Conservation (phyloP, 495 filamentous ascomycete genomes). For the Hypoxylon lenormandii region DNA sequence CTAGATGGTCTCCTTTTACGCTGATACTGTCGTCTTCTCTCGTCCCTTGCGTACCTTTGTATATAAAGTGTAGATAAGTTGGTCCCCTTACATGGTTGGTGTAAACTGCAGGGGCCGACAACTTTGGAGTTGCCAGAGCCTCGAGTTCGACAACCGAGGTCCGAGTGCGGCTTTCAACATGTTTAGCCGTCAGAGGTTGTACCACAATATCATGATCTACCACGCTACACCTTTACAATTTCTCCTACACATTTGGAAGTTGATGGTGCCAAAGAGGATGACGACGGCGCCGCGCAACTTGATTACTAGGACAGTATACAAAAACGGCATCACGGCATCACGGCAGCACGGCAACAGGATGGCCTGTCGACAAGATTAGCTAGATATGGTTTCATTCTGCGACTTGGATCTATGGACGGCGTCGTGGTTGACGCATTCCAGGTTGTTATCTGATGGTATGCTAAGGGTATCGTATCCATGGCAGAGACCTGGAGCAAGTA, state of each 20-base stretch:
- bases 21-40: too few species aligned
- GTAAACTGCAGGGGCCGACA: too few species aligned
- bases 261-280: neutral
- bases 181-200: too few species aligned
- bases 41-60: too few species aligned
- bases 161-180: too few species aligned
- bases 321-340: neutral
- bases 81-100: too few species aligned
- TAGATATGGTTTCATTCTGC: neutral
- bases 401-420: slow-evolving; percentile 6
- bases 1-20: too few species aligned
- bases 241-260: neutral
- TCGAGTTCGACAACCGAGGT: too few species aligned
- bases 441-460: neutral
- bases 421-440: neutral
- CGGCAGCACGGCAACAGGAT: neutral
- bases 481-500: neutral
- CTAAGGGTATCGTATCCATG: neutral
- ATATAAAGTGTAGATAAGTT: too few species aligned
- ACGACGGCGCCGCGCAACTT: slow-evolving; percentile 5
- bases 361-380: neutral
- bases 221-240: neutral
- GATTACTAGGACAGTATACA: neutral
- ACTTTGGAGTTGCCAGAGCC: too few species aligned
- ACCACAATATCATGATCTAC: neutral